These are phyloP conservation scores for Thalassia testudinum DNA, from an alignment of 116 monocot genomes.

Conservation along the genomic window DNA sequence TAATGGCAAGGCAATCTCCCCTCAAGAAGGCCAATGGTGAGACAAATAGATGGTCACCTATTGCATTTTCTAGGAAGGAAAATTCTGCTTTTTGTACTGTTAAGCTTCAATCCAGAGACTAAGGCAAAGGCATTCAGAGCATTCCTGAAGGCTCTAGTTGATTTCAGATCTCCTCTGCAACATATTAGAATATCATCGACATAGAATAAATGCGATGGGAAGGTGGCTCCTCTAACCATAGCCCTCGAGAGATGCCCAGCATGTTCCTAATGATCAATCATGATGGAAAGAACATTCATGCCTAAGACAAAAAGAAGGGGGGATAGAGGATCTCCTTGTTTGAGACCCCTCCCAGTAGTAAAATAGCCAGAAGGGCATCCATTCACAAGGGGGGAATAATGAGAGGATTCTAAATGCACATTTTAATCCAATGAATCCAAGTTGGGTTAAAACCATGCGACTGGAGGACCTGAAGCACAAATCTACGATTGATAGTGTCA, in stretches of 20 bases:
- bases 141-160: background rate
- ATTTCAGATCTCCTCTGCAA: background rate
- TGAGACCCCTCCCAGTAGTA: background rate
- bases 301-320: background rate
- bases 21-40: no score
- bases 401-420: background rate
- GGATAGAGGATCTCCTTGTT: background rate
- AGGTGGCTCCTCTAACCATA: background rate
- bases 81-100: no score
- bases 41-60: no score
- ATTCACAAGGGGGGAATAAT: background rate
- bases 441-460: background rate
- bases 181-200: no score
- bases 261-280: background rate
- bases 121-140: background rate
- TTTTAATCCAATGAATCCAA: background rate
- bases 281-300: background rate
- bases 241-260: background rate
- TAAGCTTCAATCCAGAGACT: background rate
- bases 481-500: background rate
- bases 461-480: background rate
- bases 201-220: background rate
- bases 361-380: background rate
- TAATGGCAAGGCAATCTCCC: background rate
- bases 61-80: no score